Evolutionary conservation across 805 yeast species (phyloP).

Genomic region (Myxozyma kluyveri): DNA sequence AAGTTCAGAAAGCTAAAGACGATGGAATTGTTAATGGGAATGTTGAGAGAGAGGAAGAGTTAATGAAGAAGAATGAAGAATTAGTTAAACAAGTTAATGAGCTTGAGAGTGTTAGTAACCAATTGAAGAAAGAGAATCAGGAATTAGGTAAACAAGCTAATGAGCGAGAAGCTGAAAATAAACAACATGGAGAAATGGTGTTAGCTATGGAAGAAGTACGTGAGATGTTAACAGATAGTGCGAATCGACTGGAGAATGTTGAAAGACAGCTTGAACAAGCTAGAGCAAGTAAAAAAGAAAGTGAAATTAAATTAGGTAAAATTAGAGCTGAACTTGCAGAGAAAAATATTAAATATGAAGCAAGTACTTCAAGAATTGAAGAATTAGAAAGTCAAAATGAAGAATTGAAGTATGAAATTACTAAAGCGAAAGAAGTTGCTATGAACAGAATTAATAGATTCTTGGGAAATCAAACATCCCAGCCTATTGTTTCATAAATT

Average conservation of each 20-base stretch:
- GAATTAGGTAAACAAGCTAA: constrained; percentile 25
- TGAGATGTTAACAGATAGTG: constrained; percentile 15
- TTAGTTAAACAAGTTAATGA: neutral
- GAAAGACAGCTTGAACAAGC: constrained; percentile 17
- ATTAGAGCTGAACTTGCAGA: constrained; percentile 12
- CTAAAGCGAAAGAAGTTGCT: constrained; percentile 8
- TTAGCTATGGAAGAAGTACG: constrained; percentile 14
- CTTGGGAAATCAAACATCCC: constrained; percentile 19
- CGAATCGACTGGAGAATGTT: constrained; percentile 6
- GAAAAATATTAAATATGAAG: constrained; percentile 10
- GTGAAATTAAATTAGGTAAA: constrained; percentile 14
- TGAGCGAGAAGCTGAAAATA: neutral
- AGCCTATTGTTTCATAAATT: too few relatives aligned
- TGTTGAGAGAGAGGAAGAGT: neutral
- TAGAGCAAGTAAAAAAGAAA: neutral
- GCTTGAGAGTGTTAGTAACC: constrained; percentile 4
- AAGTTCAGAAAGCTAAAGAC: constrained; percentile 7
- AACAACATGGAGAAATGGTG: constrained; percentile 1
- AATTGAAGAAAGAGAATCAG: constrained; percentile 12
- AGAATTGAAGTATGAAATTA: constrained; percentile 5
- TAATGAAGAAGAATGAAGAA: neutral
- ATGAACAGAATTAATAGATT: constrained; percentile 16
- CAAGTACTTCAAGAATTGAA: constrained; percentile 12
- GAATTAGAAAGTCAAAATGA: constrained; percentile 9
- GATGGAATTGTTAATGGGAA: neutral